Conservation (phyloP, 2,329 filamentous ascomycete genomes). For the Fonsecaea erecta region DNA sequence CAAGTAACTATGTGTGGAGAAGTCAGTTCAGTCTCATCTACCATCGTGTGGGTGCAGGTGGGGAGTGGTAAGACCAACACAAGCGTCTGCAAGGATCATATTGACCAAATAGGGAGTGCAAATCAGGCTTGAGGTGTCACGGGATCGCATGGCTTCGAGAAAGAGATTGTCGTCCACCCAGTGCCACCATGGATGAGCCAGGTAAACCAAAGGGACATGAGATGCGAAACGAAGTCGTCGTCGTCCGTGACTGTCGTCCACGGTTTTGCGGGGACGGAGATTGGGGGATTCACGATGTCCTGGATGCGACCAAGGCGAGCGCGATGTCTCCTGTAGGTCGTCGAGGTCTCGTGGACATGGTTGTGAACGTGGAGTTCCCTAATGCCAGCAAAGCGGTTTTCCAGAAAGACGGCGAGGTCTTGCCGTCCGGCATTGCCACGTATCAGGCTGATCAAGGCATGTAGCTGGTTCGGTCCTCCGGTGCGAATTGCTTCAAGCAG, state of each 20-base stretch:
- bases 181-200: constrained; percentile 41
- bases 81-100: constrained; percentile 38
- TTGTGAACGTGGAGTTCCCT: neutral
- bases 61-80: constrained; percentile 42
- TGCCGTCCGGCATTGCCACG: constrained; percentile 38
- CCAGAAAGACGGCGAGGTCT: constrained; percentile 36
- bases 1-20: constrained; percentile 25
- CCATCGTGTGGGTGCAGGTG: neutral
- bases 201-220: constrained; percentile 44
- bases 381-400: constrained; percentile 26
- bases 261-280: constrained; percentile 40
- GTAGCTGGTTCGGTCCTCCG: constrained; percentile 27
- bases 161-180: constrained; percentile 44
- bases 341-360: neutral
- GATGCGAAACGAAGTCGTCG: constrained; percentile 42
- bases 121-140: constrained; percentile 32
- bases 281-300: constrained; percentile 39
- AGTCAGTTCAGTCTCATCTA: no score
- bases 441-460: constrained; percentile 38
- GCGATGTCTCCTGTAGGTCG: constrained; percentile 17
- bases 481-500: constrained; percentile 35
- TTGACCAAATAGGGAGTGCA: constrained; percentile 46
- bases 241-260: constrained; percentile 44
- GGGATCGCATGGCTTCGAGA: constrained; percentile 43
- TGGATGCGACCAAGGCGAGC: constrained; percentile 36